A percentile compares a stretch with the other conserved stretches of the same genome.
Evolutionary conservation across 805 yeast genomes (phyloP).

Genomic region (Kazachstania taianensis): DNA sequence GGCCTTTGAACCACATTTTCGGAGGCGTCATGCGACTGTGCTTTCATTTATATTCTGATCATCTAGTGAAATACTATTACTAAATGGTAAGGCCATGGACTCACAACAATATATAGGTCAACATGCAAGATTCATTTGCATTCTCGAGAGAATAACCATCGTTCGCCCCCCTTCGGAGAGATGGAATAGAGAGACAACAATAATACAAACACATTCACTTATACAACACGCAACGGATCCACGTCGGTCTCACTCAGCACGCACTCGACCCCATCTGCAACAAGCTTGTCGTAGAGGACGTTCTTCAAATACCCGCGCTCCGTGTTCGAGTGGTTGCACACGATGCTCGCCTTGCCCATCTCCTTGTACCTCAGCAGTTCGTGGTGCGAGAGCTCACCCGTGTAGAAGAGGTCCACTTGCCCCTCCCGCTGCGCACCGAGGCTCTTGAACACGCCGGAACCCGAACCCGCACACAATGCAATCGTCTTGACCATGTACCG

Average conservation of each 20-base stretch:
- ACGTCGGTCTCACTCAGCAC: slow-evolving; percentile 44
- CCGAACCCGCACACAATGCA: slow-evolving; percentile 95
- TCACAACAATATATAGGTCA: too few species aligned
- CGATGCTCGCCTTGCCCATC: slow-evolving; percentile 57
- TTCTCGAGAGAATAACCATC: too few species aligned
- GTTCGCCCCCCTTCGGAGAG: too few species aligned
- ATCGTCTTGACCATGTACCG: slow-evolving; percentile 37
- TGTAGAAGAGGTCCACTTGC: slow-evolving; percentile 60
- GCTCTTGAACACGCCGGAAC: slow-evolving; percentile 58
- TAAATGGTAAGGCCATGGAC: too few species aligned
- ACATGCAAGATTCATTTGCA: too few species aligned
- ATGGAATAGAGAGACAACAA: not conserved
- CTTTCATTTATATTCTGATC: too few species aligned
- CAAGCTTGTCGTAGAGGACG: slow-evolving; percentile 34
- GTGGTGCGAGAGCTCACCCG: slow-evolving; percentile 95
- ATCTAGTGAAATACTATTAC: too few species aligned
- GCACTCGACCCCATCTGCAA: slow-evolving; percentile 36
- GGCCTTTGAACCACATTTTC: too few species aligned
- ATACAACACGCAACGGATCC: slow-evolving; percentile 43
- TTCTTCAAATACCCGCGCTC: slow-evolving; percentile 72
- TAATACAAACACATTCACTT: not conserved
- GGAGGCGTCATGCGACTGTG: too few species aligned
- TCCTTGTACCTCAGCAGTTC: slow-evolving; percentile 70
- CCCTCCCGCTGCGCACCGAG: slow-evolving; percentile 7
- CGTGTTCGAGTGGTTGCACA: slow-evolving; percentile 85